Conservation (phyloP, 2,329 filamentous ascomycete genomes). For the Lachnellula hyalina region DNA sequence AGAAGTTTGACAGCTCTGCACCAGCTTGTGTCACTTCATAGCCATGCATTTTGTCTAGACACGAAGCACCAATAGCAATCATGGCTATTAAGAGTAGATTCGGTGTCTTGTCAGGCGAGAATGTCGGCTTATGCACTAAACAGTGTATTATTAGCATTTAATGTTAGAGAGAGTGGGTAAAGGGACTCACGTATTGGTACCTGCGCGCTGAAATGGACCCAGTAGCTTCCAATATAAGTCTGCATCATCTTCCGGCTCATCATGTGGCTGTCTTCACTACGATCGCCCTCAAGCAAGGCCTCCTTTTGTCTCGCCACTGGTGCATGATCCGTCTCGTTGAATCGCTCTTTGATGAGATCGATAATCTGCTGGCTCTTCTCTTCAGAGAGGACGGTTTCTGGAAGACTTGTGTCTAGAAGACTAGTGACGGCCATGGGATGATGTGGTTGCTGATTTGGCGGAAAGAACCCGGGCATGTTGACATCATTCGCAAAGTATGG, state of each 20-base stretch:
- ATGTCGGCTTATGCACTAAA: constrained; percentile 80
- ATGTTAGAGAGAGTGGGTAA: not conserved
- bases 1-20: constrained; percentile 80
- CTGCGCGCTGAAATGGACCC: constrained; percentile 91
- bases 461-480: constrained; percentile 51
- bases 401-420: constrained; percentile 72
- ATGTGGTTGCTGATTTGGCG: constrained; percentile 47
- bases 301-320: constrained; percentile 71
- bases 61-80: constrained; percentile 88
- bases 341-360: constrained; percentile 73
- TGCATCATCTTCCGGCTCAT: constrained; percentile 94
- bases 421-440: constrained; percentile 89
- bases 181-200: constrained; percentile 61
- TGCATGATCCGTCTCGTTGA: constrained; percentile 73
- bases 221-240: constrained; percentile 87
- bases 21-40: constrained; percentile 67
- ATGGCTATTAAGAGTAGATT: constrained; percentile 81
- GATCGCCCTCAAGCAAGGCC: constrained; percentile 71
- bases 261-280: constrained; percentile 57
- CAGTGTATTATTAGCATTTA: constrained; percentile 10
- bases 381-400: constrained; percentile 77
- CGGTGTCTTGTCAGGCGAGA: constrained; percentile 79
- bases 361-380: constrained; percentile 81
- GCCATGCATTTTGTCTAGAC: constrained; percentile 77
- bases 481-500: constrained; percentile 46